Conservation (phyloP, 768 basidiomycete genomes). For the Boletus coccyginus region DNA sequence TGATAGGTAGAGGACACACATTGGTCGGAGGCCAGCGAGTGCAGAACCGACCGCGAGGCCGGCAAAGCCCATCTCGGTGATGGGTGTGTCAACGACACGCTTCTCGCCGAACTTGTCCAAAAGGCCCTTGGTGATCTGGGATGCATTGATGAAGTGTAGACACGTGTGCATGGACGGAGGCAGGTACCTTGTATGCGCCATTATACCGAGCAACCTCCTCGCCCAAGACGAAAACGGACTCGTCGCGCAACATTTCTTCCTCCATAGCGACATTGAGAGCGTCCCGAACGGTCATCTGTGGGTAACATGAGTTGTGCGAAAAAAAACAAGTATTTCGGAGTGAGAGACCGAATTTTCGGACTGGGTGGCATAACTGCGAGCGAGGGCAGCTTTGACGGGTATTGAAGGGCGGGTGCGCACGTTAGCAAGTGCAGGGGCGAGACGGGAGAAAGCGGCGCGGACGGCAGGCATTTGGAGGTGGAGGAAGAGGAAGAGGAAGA, state of each 20-base stretch:
- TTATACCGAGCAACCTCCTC: conserved; percentile 99
- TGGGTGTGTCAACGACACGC: conserved; percentile 95
- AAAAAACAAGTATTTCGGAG: conserved; percentile 16
- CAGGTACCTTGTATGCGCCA: conserved; percentile 85
- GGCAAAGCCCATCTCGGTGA: conserved; percentile 98
- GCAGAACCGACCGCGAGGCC: conserved; percentile 95
- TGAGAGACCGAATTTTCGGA: conserved; percentile 48
- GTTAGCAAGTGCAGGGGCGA: conserved; percentile 47
- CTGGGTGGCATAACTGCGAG: conserved; percentile 66
- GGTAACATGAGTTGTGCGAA: conserved; percentile 12
- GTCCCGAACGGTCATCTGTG: conserved; percentile 95
- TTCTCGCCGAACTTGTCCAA: conserved; percentile 99
- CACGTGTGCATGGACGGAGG: not conserved
- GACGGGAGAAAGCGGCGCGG: conserved; percentile 61
- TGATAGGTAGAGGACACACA: conserved; percentile 47
- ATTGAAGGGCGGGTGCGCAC: conserved; percentile 44
- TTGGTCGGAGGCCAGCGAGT: conserved; percentile 88
- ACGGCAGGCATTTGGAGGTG: conserved; percentile 50
- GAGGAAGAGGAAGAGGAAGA: conserved; percentile 8
- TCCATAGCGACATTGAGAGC: conserved; percentile 98
- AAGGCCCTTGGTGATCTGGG: conserved; percentile 93
- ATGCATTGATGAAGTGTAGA: conserved; percentile 10
- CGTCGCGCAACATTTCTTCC: conserved; percentile 98
- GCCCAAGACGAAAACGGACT: conserved; percentile 91
- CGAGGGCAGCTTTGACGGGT: conserved; percentile 39